Conservation (phyloP, 1,284 basidiomycete genomes). For the Trichosporon ovoides region DNA sequence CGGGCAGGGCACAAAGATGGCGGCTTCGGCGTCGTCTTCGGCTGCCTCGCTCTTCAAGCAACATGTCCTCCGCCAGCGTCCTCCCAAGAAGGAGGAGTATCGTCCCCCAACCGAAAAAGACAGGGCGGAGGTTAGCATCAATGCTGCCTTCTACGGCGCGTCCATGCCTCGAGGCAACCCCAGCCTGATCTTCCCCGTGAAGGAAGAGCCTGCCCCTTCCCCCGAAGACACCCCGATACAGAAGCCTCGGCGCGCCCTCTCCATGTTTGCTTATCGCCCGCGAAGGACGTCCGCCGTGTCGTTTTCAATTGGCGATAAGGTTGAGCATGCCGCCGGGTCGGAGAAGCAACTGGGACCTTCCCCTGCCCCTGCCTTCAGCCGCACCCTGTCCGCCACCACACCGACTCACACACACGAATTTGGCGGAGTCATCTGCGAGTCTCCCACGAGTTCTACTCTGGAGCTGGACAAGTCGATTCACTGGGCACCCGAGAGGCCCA, state of each 20-base stretch:
- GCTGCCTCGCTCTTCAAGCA: background rate
- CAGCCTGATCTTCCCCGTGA: background rate
- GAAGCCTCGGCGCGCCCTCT: background rate
- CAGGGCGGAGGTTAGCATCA: slow-evolving; percentile 2
- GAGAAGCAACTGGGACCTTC: background rate
- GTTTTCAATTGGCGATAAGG: background rate
- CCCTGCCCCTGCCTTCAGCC: background rate
- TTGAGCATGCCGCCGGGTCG: background rate
- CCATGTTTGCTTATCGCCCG: background rate
- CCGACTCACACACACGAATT: background rate
- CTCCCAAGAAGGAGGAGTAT: background rate
- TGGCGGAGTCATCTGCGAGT: background rate
- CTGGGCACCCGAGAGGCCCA: too few relatives aligned
- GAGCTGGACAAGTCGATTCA: background rate
- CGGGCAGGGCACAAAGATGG: background rate
- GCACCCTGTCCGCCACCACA: background rate
- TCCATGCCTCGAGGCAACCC: background rate
- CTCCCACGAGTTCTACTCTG: background rate
- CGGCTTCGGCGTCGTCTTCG: background rate
- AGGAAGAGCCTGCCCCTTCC: background rate
- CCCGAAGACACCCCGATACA: background rate
- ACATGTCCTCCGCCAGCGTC: background rate
- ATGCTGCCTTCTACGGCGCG: background rate
- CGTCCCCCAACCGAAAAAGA: background rate
- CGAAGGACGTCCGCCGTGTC: background rate